Percentiles rank a stretch among this genome's conserved stretches.
These are phyloP conservation scores for Trichoderma arundinaceum DNA, from an alignment of 2,329 filamentous ascomycete genomes.

Conservation along the genomic window DNA sequence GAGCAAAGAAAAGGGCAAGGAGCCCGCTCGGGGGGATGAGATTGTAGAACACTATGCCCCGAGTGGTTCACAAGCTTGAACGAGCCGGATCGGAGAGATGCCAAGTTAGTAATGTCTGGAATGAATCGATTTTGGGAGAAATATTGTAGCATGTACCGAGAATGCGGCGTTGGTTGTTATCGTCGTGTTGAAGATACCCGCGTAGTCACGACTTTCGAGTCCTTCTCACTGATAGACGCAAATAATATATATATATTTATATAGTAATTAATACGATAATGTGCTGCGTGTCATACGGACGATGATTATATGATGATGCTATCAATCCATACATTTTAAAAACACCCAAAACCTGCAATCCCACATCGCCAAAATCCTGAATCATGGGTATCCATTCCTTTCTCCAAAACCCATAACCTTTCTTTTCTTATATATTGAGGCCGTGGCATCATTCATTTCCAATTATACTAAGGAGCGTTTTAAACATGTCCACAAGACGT, in stretches of 20 bases:
- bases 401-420: slow-evolving; percentile 16
- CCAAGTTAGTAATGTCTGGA: background rate
- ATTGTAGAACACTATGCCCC: slow-evolving; percentile 17
- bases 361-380: slow-evolving; percentile 22
- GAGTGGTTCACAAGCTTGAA: background rate
- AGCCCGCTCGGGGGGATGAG: background rate
- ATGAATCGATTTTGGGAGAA: background rate
- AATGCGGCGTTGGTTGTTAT: background rate
- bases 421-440: background rate
- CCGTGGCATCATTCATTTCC: slow-evolving; percentile 20
- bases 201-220: background rate
- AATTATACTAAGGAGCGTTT: slow-evolving; percentile 6
- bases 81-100: background rate
- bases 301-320: background rate
- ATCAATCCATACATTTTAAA: slow-evolving; percentile 18
- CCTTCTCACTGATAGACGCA: background rate
- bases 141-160: background rate
- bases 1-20: slow-evolving; percentile 14
- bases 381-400: slow-evolving; percentile 25
- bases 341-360: slow-evolving; percentile 9
- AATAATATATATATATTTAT: background rate
- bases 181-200: slow-evolving; percentile 16
- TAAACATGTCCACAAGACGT: slow-evolving; percentile 5
- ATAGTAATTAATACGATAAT: slow-evolving; percentile 7
- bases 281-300: background rate